Base-by-base conservation (phyloP, 257 asterid genomes). In the Mitragyna speciosa region DNA sequence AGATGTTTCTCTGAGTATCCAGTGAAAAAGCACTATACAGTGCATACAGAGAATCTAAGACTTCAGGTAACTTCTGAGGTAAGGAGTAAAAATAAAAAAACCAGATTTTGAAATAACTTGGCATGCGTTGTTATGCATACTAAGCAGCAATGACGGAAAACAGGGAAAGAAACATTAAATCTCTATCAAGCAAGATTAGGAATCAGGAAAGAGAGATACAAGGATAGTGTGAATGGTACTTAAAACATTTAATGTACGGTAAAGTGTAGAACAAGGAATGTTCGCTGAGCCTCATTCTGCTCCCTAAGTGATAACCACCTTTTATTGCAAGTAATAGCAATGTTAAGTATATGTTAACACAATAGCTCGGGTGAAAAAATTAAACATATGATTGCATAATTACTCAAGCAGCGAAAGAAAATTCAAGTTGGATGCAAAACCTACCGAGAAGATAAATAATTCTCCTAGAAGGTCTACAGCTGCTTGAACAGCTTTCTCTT, bases 401-500 rank as follows among this genome's bases (percentile, higher is more conserved):
- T 78, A 45, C 22, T 49, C 68, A 59, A 20, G 66, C 41, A 78
- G 59, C 66, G 6, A 61, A 49, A 79, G 69, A 43, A 84, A 70
- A 70, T 36, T 69, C 64, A 80, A 81, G 78, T 77, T 43, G 75
- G 79, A 72, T 64, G 76, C 70, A 76, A 84, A 73, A 76, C 79
- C 14, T 92, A 96, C 98, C 88, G 92, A 82, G 88, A 96, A 96
- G 85, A 96, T 84, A 83, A 96, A 96, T 54, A 86, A 0, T 82
- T 96, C 98, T 76, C 99, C 99, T 19, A 96, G 81, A 83, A 94
- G 97, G 86, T 96, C 97, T 41, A 85, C 97, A 65, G 98, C 97
- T 72, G 93, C 96, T 83, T 94, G 98, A 83, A 96, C 98, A 45
- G 98, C 99, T 82, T 90, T 96, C 89, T 96, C 98, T 89, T 92